These are phyloP conservation scores for Helicostylum pulchrum DNA, from an alignment of 192 early-diverging fungal genomes.

Conservation along the genomic window DNA sequence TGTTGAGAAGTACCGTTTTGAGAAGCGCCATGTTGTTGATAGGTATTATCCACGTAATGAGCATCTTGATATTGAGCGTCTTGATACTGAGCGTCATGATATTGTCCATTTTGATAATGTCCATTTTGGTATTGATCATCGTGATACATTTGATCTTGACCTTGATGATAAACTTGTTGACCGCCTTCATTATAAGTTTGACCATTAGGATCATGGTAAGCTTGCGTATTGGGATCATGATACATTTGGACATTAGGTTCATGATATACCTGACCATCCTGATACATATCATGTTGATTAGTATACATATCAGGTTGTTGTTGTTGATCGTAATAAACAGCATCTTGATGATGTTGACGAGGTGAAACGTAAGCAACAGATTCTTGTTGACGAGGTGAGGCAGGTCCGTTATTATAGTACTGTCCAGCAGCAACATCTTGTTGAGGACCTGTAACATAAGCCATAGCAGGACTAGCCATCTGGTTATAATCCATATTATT, in stretches of 20 bases:
- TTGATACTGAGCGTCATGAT: background rate
- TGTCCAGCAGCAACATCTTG: background rate
- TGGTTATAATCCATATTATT: background rate
- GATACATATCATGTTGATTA: background rate
- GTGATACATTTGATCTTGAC: background rate
- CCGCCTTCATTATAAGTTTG: background rate
- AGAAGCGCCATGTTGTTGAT: background rate
- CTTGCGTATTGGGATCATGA: background rate
- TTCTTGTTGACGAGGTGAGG: background rate
- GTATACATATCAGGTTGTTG: conserved; percentile 7
- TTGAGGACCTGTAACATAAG: conserved; percentile 6
- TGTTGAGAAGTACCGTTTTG: background rate
- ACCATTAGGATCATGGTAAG: background rate
- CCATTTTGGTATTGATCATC: background rate
- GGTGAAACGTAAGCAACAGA: background rate
- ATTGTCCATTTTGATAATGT: background rate
- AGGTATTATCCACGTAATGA: background rate
- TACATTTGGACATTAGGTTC: conserved; percentile 3
- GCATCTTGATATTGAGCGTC: background rate
- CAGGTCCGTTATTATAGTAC: conserved; percentile 2
- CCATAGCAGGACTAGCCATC: background rate
- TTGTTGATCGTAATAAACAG: background rate
- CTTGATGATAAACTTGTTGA: background rate
- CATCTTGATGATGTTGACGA: background rate
- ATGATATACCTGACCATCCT: conserved; percentile 8